Evolutionary conservation across 2,329 filamentous ascomycete species (phyloP).

Genomic region (Pezicula carpinea): DNA sequence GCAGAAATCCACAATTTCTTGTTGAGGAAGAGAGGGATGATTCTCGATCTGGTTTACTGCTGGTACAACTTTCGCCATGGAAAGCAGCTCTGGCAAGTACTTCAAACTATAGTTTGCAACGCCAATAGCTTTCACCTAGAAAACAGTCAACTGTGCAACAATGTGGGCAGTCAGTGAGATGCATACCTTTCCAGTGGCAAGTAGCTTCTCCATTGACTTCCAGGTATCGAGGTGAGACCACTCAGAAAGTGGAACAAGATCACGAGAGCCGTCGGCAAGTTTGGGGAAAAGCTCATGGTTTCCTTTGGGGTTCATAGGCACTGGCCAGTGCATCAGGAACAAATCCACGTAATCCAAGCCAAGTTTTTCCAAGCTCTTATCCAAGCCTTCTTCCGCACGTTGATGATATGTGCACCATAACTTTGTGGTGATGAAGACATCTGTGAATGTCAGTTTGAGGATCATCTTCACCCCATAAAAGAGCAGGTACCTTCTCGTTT

Average conservation of each 20-base stretch:
- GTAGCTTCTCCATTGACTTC: slow-evolving; percentile 68
- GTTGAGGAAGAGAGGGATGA: slow-evolving; percentile 53
- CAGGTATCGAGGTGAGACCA: slow-evolving; percentile 74
- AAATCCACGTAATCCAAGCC: slow-evolving; percentile 80
- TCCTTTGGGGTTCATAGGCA: slow-evolving; percentile 74
- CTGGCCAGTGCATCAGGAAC: slow-evolving; percentile 79
- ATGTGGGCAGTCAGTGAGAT: slow-evolving; percentile 52
- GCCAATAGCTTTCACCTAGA: slow-evolving; percentile 37
- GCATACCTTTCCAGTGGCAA: slow-evolving; percentile 50
- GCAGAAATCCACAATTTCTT: slow-evolving; percentile 46
- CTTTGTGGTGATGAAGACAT: slow-evolving; percentile 65
- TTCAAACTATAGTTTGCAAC: slow-evolving; percentile 33
- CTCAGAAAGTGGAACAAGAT: slow-evolving; percentile 54
- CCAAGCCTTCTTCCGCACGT: slow-evolving; percentile 62
- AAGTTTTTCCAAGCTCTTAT: slow-evolving; percentile 67
- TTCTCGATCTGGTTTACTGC: slow-evolving; percentile 57
- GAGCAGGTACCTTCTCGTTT: slow-evolving; percentile 40
- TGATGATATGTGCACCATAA: slow-evolving; percentile 72
- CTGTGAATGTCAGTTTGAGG: slow-evolving; percentile 11
- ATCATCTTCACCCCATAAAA: too few species aligned
- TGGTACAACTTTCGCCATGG: slow-evolving; percentile 41
- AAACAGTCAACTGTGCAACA: slow-evolving; percentile 55
- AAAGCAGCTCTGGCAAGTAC: slow-evolving; percentile 32
- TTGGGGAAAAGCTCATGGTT: slow-evolving; percentile 74
- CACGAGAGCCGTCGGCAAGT: slow-evolving; percentile 66